These are phyloP conservation scores for Acanthochlamys bracteata DNA, from an alignment of 106 monocot species.

Conservation along the genomic window DNA sequence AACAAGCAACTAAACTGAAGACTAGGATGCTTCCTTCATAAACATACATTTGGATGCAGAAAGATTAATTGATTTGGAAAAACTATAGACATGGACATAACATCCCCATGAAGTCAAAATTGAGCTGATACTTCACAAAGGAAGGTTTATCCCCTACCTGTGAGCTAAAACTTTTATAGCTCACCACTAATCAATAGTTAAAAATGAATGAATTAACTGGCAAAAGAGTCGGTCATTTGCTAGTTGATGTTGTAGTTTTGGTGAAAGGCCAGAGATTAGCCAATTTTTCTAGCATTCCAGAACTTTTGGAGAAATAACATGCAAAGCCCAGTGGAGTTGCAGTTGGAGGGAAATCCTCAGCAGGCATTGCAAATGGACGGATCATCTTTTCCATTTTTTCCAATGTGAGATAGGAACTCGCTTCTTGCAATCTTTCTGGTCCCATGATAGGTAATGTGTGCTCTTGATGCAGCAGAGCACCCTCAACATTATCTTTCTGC, in stretches of 20 bases:
- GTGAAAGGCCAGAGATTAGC: constrained; percentile 84
- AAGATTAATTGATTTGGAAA: background rate
- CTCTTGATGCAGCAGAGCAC: constrained; percentile 62
- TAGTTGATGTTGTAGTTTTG: constrained; percentile 12
- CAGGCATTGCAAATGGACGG: constrained; percentile 90
- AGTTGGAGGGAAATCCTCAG: constrained; percentile 87
- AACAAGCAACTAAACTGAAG: too few species aligned
- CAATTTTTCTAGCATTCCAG: constrained; percentile 65
- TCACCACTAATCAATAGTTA: background rate
- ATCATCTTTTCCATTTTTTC: constrained; percentile 89
- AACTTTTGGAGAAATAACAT: constrained; percentile 57
- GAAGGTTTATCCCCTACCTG: background rate
- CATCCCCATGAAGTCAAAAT: constrained; percentile 10
- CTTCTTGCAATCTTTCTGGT: constrained; percentile 87
- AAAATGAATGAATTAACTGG: background rate
- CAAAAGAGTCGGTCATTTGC: constrained; percentile 6
- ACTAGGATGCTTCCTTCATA: too few species aligned
- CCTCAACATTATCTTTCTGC: constrained; percentile 45
- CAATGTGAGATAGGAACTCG: constrained; percentile 56
- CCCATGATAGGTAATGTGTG: constrained; percentile 94
- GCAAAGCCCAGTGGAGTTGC: constrained; percentile 51
- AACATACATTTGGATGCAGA: background rate
- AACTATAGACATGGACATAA: background rate
- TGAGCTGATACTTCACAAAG: background rate
- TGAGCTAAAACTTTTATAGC: too few species aligned